Conservation (phyloP, 805 yeast genomes). For the Wickerhamiella spandovensis region DNA sequence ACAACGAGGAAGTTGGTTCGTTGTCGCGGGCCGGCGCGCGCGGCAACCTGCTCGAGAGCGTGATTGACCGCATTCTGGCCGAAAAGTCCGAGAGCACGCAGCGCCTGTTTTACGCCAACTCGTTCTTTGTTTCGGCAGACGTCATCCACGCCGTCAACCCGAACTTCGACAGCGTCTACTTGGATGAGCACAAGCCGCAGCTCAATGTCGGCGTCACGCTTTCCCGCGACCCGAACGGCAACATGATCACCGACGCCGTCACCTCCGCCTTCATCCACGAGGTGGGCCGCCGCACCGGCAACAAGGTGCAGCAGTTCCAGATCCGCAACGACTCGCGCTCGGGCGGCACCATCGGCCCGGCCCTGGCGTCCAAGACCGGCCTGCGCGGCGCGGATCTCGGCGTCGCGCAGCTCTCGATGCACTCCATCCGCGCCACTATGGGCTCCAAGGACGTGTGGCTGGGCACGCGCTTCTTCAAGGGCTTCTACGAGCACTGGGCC, state of each 20-base stretch:
- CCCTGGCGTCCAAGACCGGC: conserved; percentile 28
- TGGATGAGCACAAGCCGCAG: conserved; percentile 66
- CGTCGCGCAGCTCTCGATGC: conserved; percentile 76
- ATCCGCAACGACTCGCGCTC: conserved; percentile 74
- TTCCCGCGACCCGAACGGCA: conserved; percentile 65
- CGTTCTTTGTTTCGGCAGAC: conserved; percentile 71
- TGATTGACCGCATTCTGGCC: conserved; percentile 36
- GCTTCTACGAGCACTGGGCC: conserved; percentile 59
- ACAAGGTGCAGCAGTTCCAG: conserved; percentile 64
- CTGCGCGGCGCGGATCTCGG: conserved; percentile 59
- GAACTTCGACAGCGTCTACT: conserved; percentile 41
- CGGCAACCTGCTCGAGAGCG: conserved; percentile 58
- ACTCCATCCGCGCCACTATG: conserved; percentile 67
- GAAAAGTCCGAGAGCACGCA: conserved; percentile 23
- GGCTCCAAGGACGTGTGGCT: conserved; percentile 69
- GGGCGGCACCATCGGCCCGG: conserved; percentile 82
- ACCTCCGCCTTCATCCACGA: conserved; percentile 60
- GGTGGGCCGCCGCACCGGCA: conserved; percentile 51
- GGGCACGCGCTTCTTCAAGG: conserved; percentile 57
- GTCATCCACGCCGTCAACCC: conserved; percentile 77
- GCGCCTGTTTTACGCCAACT: conserved; percentile 48
- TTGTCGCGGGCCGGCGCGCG: conserved; percentile 69
- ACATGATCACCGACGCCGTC: conserved; percentile 70
- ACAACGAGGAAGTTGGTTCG: conserved; percentile 78
- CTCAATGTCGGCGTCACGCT: conserved; percentile 67